Conservation (phyloP, 2,329 filamentous ascomycete genomes). For the Magnaporthales sp. region DNA sequence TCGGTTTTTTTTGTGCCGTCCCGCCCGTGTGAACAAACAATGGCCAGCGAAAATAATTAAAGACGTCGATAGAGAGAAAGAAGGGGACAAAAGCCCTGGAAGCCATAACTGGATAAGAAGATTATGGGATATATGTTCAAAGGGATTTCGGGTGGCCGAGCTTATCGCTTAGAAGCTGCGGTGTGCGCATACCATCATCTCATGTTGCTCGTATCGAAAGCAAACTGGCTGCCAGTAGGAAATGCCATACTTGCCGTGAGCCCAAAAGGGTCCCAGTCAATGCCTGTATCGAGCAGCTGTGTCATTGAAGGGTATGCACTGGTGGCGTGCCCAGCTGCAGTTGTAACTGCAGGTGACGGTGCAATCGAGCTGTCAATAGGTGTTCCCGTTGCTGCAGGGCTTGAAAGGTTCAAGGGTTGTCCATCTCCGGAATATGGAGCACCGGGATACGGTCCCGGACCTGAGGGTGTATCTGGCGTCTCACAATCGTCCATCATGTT, state of each 20-base stretch:
- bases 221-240: constrained; percentile 60
- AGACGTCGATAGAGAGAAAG: background rate
- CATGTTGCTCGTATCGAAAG: constrained; percentile 57
- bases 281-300: constrained; percentile 63
- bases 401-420: constrained; percentile 32
- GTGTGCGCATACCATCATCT: too few relatives aligned
- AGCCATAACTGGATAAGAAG: background rate
- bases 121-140: background rate
- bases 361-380: constrained; percentile 18
- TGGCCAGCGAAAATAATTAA: constrained; percentile 1
- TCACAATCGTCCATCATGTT: constrained; percentile 73
- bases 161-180: too few relatives aligned
- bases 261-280: constrained; percentile 90
- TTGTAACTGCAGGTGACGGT: constrained; percentile 8
- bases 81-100: background rate
- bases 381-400: constrained; percentile 24
- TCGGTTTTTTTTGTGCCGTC: background rate
- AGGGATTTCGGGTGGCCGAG: background rate
- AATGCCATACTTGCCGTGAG: constrained; percentile 94
- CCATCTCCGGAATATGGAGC: constrained; percentile 39
- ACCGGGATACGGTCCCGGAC: constrained; percentile 56
- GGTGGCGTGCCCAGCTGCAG: constrained; percentile 2
- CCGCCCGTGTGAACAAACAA: constrained; percentile 2
- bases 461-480: constrained; percentile 50
- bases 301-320: constrained; percentile 53